Conservation (phyloP, 225 moss, liverwort and hornwort species). For the Asterella californica region DNA sequence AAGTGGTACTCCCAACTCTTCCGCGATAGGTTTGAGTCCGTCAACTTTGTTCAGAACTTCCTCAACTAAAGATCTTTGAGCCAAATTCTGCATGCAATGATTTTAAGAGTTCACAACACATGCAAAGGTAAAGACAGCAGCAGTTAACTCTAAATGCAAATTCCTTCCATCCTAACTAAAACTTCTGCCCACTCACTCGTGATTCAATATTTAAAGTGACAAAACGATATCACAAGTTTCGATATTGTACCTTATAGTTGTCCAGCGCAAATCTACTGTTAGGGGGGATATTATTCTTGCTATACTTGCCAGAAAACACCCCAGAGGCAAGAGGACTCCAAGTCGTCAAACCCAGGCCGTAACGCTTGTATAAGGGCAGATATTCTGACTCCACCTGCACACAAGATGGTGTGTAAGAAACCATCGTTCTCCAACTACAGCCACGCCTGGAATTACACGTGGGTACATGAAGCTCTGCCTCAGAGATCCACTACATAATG, state of each 20-base stretch:
- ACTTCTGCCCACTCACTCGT: too few species aligned
- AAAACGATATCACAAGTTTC: background rate
- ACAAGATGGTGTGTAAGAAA: background rate
- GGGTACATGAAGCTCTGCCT: too few species aligned
- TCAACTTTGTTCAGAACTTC: conserved; percentile 72
- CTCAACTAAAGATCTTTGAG: conserved; percentile 59
- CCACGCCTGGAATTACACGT: too few species aligned
- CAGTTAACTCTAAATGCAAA: background rate
- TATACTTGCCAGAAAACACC: conserved; percentile 85
- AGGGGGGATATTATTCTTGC: conserved; percentile 62
- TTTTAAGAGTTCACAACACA: background rate
- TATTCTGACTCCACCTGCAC: conserved; percentile 78
- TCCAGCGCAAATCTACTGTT: conserved; percentile 73
- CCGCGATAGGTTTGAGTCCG: conserved; percentile 65
- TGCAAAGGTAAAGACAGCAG: background rate
- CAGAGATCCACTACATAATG: too few species aligned
- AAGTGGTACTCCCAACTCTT: conserved; percentile 58
- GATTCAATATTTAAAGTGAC: background rate
- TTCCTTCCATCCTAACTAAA: too few species aligned
- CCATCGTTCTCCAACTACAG: too few species aligned
- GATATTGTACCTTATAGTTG: conserved; percentile 59
- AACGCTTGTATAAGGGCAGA: conserved; percentile 67
- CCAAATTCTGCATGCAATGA: conserved; percentile 47
- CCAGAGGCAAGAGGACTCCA: conserved; percentile 98
- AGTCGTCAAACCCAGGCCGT: conserved; percentile 86